Evolutionary conservation across 208 protist genomes (phyloP).

Genomic region (Leptomonas seymouri): DNA sequence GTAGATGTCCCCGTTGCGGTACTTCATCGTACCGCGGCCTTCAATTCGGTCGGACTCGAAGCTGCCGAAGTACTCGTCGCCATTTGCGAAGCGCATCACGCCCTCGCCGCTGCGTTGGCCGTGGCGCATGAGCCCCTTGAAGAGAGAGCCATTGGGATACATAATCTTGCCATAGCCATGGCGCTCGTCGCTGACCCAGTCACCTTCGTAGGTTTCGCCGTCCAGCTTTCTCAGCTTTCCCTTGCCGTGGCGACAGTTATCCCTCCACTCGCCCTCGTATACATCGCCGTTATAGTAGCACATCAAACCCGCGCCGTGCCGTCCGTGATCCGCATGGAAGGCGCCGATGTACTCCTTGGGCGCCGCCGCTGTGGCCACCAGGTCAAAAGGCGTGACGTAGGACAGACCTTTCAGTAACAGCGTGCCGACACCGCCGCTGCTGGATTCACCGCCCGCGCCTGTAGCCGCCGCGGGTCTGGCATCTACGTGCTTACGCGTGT

Average conservation of each 20-base stretch:
- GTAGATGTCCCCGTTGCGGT: conserved; percentile 84
- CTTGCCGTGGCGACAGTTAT: conserved; percentile 73
- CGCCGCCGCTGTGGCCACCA: conserved; percentile 25
- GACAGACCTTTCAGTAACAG: conserved; percentile 68
- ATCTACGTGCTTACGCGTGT: conserved; percentile 42
- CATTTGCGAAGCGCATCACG: conserved; percentile 76
- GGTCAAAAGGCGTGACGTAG: conserved; percentile 76
- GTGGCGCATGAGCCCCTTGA: conserved; percentile 70
- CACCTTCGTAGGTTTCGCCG: conserved; percentile 77
- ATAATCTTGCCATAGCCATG: conserved; percentile 75
- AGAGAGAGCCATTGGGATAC: conserved; percentile 67
- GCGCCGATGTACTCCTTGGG: conserved; percentile 81
- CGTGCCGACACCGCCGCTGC: conserved; percentile 20
- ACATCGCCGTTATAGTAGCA: conserved; percentile 76
- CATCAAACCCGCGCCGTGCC: conserved; percentile 78
- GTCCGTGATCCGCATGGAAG: conserved; percentile 53
- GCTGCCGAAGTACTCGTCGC: conserved; percentile 87
- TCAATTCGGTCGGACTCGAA: conserved; percentile 68
- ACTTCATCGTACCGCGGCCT: conserved; percentile 79
- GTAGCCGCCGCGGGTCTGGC: conserved; percentile 11
- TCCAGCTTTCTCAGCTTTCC: conserved; percentile 41
- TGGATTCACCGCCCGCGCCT: not conserved
- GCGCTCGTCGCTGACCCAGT: conserved; percentile 71
- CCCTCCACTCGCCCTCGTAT: conserved; percentile 82
- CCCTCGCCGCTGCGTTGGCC: conserved; percentile 81